Base-by-base conservation (phyloP, 345 rosid genomes). In the Lenwebbia sp. region DNA sequence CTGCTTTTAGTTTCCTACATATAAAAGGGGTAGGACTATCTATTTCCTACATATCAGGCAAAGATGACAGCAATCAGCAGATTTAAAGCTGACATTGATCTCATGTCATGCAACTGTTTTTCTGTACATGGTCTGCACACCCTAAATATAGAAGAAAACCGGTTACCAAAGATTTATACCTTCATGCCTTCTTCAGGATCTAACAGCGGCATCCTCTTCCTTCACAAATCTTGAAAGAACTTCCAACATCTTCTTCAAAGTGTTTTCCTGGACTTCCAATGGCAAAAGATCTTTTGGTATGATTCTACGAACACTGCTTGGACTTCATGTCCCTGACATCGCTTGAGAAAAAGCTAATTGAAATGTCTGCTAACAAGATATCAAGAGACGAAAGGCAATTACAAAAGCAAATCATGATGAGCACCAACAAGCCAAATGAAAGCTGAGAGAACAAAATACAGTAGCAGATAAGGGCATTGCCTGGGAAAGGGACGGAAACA, bases 121-220 rank as follows among this genome's bases (percentile, higher is more conserved):
- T 30, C 40, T 62, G 75, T 62, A 62, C 40, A 62, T 62, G 75
- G 21, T 62, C 75, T 28, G 22, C 23, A 65, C 76, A 65, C 21
- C 76, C 76, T 65, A 65, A 65, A 65, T 30, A 65, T 65, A 65
- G 23, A 15, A 65, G 76, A 22, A 65, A 30, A 60, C 22, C 17
- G 44, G 52, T 52, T 3, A 78, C 65, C 11, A 37, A 65, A 51
- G 83, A 25, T 60, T 41, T 21, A 65, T 87, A 94, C 99, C 94
- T 96, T 94, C 98, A 95, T 95, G 86, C 96, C 98, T 83, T 88
- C 94, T 91, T 96, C 98, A 83, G 98, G 95, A 92, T 96, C 98
- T 54, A 96, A 84, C 40, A 75, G 90, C 40, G 95, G 98, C 86
- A 96, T 82, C 86, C 99, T 98, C 89, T 89, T 5, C 82, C 85